Evolutionary conservation across 179 eudicot species (phyloP).

Genomic region (Silene vulgaris): DNA sequence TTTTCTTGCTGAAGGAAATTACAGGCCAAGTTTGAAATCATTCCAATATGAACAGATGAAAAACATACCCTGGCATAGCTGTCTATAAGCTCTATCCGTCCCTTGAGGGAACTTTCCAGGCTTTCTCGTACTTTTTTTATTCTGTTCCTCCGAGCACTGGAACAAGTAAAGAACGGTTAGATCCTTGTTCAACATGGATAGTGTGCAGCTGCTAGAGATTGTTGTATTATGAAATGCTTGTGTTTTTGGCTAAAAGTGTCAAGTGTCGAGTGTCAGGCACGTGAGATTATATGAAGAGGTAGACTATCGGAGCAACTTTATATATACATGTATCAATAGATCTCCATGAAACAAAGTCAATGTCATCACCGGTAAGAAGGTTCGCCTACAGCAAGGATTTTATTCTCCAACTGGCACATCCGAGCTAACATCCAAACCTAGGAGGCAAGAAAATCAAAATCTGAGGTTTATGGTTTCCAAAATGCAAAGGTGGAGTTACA

Average conservation of each 20-base stretch:
- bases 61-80: slow-evolving; percentile 80
- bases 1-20: background rate
- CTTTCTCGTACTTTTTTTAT: slow-evolving; percentile 75
- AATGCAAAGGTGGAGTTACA: background rate
- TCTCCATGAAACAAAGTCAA: background rate
- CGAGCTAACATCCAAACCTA: slow-evolving; percentile 98
- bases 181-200: background rate
- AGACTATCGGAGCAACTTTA: background rate
- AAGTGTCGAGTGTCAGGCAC: background rate
- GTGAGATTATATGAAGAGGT: background rate
- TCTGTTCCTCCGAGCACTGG: slow-evolving; percentile 73
- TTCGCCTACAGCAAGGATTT: slow-evolving; percentile 88
- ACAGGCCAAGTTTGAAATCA: background rate
- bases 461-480: background rate
- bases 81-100: slow-evolving; percentile 72
- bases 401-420: slow-evolving; percentile 92
- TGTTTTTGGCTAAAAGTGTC: background rate
- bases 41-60: background rate
- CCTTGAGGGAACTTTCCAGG: slow-evolving; percentile 68
- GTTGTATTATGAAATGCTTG: background rate
- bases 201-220: background rate
- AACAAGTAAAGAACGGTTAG: background rate
- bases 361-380: slow-evolving; percentile 73
- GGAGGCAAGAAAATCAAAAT: slow-evolving; percentile 7
- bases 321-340: background rate